These are phyloP conservation scores for Paspalum notatum DNA, from an alignment of 176 grass and related monocot species.

Conservation along the genomic window DNA sequence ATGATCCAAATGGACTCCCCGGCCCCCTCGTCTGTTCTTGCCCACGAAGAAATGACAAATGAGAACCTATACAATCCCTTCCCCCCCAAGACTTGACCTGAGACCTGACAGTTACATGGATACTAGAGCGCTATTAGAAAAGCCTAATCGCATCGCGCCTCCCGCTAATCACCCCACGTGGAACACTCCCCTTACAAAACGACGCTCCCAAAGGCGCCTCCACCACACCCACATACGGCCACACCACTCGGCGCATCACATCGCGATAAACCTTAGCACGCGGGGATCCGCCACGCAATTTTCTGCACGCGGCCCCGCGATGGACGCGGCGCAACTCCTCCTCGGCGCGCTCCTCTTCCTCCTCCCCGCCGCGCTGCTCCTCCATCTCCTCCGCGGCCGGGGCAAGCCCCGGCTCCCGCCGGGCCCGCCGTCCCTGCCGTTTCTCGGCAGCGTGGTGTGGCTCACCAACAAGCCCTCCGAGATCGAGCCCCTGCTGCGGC, in stretches of 20 bases:
- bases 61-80: neutral
- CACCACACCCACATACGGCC: neutral
- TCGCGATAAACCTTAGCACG: no score
- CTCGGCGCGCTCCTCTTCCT: conserved; percentile 24
- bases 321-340: conserved; percentile 31
- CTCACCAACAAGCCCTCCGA: conserved; percentile 29
- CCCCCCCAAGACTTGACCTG: no score
- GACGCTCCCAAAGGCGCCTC: neutral
- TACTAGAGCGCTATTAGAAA: neutral
- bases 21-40: neutral
- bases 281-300: neutral
- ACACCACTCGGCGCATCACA: no score
- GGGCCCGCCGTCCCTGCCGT: conserved; percentile 48
- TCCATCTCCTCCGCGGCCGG: neutral
- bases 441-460: conserved; percentile 55
- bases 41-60: neutral
- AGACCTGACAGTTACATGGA: no score
- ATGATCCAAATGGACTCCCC: neutral
- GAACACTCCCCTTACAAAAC: neutral
- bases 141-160: neutral
- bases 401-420: conserved; percentile 40
- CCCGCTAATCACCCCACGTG: neutral
- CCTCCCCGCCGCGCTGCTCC: neutral
- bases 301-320: neutral
- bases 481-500: conserved; percentile 41